phyloP scores from a whole-genome alignment of 1,284 basidiomycete genomes.

The Ustilago crameri region DNA sequence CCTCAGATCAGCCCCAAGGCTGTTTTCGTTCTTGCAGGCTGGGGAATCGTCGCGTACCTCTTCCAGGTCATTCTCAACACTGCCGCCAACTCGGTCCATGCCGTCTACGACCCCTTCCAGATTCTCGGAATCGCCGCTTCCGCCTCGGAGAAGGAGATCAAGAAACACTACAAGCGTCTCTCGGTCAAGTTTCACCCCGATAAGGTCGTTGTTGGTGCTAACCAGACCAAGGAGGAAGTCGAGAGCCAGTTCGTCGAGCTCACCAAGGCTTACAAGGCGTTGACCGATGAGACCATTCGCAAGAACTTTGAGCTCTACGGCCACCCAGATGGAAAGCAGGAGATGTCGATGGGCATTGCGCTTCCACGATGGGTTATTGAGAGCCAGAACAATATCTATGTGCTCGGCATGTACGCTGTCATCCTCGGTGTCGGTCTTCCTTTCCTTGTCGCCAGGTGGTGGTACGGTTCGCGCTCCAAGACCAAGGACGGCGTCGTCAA shows the following conservation, averaged over 20 bases:
- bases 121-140: slow-evolving; percentile 86
- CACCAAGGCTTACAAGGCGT: slow-evolving; percentile 97
- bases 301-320: slow-evolving; percentile 92
- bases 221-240: slow-evolving; percentile 89
- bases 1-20: slow-evolving; percentile 50
- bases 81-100: slow-evolving; percentile 69
- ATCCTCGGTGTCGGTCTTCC: slow-evolving; percentile 89
- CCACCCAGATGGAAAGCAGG: slow-evolving; percentile 95
- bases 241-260: slow-evolving; percentile 89
- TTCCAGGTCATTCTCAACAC: slow-evolving; percentile 75
- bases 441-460: slow-evolving; percentile 85
- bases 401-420: slow-evolving; percentile 86
- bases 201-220: slow-evolving; percentile 83
- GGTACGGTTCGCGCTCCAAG: slow-evolving; percentile 90
- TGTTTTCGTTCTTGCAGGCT: slow-evolving; percentile 75
- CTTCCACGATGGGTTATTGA: slow-evolving; percentile 94
- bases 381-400: slow-evolving; percentile 88
- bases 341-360: slow-evolving; percentile 94
- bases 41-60: slow-evolving; percentile 79
- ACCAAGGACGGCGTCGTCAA: slow-evolving; percentile 93
- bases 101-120: slow-evolving; percentile 87
- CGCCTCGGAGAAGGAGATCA: slow-evolving; percentile 90
- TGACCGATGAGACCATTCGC: slow-evolving; percentile 92
- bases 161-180: slow-evolving; percentile 94
- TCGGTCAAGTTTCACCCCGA: slow-evolving; percentile 79